Evolutionary conservation across 805 yeast genomes (phyloP).

Genomic region (Blastobotrys americana): DNA sequence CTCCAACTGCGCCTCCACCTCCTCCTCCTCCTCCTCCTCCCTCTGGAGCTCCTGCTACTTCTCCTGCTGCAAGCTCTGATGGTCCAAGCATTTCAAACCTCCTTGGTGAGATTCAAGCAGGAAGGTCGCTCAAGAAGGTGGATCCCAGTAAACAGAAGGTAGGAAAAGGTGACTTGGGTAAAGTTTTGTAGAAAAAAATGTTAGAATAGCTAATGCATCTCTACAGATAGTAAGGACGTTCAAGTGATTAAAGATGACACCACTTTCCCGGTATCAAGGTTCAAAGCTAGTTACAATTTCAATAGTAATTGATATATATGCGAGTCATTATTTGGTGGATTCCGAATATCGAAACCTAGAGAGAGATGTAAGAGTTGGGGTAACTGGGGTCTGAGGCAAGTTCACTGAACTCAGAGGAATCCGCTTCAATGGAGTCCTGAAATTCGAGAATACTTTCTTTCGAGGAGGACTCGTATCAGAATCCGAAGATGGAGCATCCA

Average conservation of each 20-base stretch:
- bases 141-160: conserved; percentile 25
- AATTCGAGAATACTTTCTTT: no score
- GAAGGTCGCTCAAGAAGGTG: conserved; percentile 28
- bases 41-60: conserved; percentile 24
- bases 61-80: conserved; percentile 25
- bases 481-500: not conserved
- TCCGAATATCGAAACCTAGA: not conserved
- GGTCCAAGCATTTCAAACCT: conserved; percentile 27
- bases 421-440: no score
- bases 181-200: conserved; percentile 21
- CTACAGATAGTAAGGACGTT: no score
- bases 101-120: conserved; percentile 31
- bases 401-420: no score
- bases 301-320: not conserved
- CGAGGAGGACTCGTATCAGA: no score
- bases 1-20: conserved; percentile 36
- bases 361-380: not conserved
- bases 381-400: no score
- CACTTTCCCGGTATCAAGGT: not conserved
- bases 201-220: no score
- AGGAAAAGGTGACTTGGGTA: conserved; percentile 22
- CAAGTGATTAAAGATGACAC: no score
- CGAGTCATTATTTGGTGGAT: not conserved
- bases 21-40: conserved; percentile 31
- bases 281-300: no score